Evolutionary conservation across 2,329 filamentous ascomycete genomes (phyloP), one percentile per base, ranked within the genome.

Genomic region (Penicillium concentricum): DNA sequence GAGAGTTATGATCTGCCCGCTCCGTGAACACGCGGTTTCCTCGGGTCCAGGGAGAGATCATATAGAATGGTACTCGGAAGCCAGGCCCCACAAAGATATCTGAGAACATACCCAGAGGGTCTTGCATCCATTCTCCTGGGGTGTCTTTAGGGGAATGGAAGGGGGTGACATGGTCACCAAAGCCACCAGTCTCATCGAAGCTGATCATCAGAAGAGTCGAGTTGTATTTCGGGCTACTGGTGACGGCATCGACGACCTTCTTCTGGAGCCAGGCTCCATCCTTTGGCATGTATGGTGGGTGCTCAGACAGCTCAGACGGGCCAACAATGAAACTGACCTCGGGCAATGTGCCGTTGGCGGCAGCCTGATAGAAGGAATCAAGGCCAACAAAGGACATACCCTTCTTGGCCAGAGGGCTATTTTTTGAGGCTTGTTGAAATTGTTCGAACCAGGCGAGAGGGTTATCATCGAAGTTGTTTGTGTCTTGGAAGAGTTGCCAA

Each of bases 231-330:
- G 79, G 79, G 20, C 81, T 81, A 49, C 72, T 73, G 13, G 76
- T 78, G 5, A 84, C 78, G 4, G 81, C 79, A 53, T 82, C 73
- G 16, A 82, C 78, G 6, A 84, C 72, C 62, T 81, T 72, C 64
- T 80, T 77, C 64, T 84, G 79, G 35, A 84, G 71, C 81, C 81
- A 84, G 4, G 75, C 81, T 15, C 82, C 82, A 56, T 84, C 82
- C 56, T 75, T 77, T 2, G 82, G 81, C 41, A 76, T 74, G 62
- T 79, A 83, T 0, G 81, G 81, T 2, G 81, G 76, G 63, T 84
- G 81, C 65, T 84, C 82, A 0, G 79, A 81, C 5, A 84, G 70
- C 58, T 83, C 77, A 9, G 72, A 69, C 0, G 81, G 81, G 4
- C 79, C 73, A 59, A 81, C 74, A 34, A 83, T 80, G 65, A 80